A percentile compares a stretch with the other conserved stretches of the same genome.
phyloP scores from a whole-genome alignment of 1,139 yeast species.

The Lodderomyces orthopsilosis region DNA sequence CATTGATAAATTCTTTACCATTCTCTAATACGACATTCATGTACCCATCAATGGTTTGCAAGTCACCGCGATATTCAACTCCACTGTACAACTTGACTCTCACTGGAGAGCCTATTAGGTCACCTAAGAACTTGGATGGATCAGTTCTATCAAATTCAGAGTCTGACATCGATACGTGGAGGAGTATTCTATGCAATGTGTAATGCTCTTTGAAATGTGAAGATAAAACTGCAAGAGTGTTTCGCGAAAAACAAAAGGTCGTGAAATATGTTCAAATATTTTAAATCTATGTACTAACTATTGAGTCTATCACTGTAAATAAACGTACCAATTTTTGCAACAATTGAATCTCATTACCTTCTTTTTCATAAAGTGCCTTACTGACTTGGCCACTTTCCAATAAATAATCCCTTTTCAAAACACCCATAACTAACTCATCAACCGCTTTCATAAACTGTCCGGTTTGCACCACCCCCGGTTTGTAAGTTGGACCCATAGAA shows the following conservation, averaged over 20 bases:
- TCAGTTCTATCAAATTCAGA: constrained; percentile 32
- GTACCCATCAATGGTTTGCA: constrained; percentile 93
- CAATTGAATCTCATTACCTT: constrained; percentile 25
- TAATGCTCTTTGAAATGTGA: no score
- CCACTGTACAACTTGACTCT: constrained; percentile 86
- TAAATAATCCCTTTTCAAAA: constrained; percentile 66
- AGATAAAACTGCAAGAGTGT: no score
- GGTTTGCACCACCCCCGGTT: constrained; percentile 57
- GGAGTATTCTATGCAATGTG: no score
- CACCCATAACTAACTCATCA: constrained; percentile 58
- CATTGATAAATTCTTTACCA: constrained; percentile 65
- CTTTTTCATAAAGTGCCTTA: constrained; percentile 18
- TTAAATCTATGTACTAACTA: constrained; percentile 17
- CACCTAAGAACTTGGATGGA: constrained; percentile 77
- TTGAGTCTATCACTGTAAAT: constrained; percentile 55
- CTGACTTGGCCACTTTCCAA: constrained; percentile 26
- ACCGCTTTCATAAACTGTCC: constrained; percentile 52
- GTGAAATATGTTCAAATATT: background rate
- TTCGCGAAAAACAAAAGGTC: constrained; percentile 1
- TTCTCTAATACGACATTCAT: constrained; percentile 90
- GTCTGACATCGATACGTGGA: constrained; percentile 5
- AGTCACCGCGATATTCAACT: constrained; percentile 67
- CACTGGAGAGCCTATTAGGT: constrained; percentile 77
- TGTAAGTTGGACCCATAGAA: constrained; percentile 78
- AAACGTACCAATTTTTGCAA: constrained; percentile 53